These are phyloP conservation scores for Tuctoria greenei DNA, from an alignment of 176 grass and related monocot species.

Conservation along the genomic window DNA sequence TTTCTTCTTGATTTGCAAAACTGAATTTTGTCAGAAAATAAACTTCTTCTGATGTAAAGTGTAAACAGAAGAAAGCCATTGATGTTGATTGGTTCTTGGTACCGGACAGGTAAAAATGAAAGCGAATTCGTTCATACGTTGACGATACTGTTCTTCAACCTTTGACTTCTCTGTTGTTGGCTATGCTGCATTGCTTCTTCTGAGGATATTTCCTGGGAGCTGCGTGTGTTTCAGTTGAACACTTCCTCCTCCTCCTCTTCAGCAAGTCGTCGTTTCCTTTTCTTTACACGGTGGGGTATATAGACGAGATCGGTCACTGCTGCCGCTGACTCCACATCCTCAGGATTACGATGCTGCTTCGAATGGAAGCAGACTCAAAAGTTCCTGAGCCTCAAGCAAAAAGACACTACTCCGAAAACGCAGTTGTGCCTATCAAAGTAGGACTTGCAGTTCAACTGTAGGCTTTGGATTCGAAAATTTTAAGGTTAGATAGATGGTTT, in stretches of 20 bases:
- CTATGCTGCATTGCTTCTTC: too few relatives aligned
- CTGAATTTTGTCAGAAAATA: not conserved
- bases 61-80: conserved; percentile 2
- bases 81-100: conserved; percentile 15
- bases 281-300: not conserved
- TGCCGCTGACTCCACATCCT: not conserved
- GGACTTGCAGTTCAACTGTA: not conserved
- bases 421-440: conserved; percentile 25
- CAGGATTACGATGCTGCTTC: not conserved
- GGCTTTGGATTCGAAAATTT: too few relatives aligned
- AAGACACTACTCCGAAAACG: not conserved
- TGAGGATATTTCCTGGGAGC: not conserved
- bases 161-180: not conserved
- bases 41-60: conserved; percentile 42
- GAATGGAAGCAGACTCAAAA: not conserved
- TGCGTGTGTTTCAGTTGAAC: conserved; percentile 38
- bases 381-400: not conserved
- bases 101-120: not conserved
- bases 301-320: too few relatives aligned
- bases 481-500: too few relatives aligned
- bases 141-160: not conserved
- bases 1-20: not conserved
- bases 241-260: conserved; percentile 10
- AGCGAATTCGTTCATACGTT: not conserved
- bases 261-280: not conserved